Evolutionary conservation across 495 filamentous ascomycete species (phyloP), one percentile per base, ranked within the genome.

Genomic region (Aspergillus diversus): DNA sequence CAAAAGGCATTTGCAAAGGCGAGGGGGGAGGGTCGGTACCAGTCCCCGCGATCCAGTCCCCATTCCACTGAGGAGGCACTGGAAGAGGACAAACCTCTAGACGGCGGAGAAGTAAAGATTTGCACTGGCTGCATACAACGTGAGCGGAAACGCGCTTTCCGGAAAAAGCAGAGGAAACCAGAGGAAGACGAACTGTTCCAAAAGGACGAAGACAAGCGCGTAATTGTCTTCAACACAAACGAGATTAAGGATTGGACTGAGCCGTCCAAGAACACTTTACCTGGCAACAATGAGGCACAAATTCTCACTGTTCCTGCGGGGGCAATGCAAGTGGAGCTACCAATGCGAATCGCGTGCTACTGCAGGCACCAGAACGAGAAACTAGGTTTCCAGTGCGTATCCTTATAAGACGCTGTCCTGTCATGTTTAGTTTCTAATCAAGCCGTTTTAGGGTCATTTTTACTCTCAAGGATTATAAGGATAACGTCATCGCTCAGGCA

Each of bases 311-410:
- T 85, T 5, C 87, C 88, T 11, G 77, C 81, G 7, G 87, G 84
- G 37, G 83, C 87, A 17, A 87, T 88, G 77, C 88, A 91, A 69
- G 86, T 96, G 21, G 86, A 92, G 66, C 83, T 89, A 7, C 92
- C 92, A 6, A 97, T 98, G 92, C 86, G 94, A n/a, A 96, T 98
- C 67, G 91, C 93, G 5, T 98, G 94, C 74, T 98, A 98, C 75
- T 97, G 94, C 74, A 87, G 94, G 4, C 94, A 98, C 71, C 94
- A 97, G 61, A 83, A 86, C 42, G 94, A 98, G 75, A 97, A 97
- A 71, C 76, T 88, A 58, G 94, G 94, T 3, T 98, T 96, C 67
- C 90, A 91, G 79, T 84, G 72, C 60, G 81, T 74, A 21, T 27
- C 33, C 12, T 33, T 15, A 37, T 54, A 32, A 35, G 39, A 31